A percentile compares a stretch with the other conserved stretches of the same genome.
phyloP scores from a whole-genome alignment of 768 basidiomycete genomes.

The Russula olivacea region DNA sequence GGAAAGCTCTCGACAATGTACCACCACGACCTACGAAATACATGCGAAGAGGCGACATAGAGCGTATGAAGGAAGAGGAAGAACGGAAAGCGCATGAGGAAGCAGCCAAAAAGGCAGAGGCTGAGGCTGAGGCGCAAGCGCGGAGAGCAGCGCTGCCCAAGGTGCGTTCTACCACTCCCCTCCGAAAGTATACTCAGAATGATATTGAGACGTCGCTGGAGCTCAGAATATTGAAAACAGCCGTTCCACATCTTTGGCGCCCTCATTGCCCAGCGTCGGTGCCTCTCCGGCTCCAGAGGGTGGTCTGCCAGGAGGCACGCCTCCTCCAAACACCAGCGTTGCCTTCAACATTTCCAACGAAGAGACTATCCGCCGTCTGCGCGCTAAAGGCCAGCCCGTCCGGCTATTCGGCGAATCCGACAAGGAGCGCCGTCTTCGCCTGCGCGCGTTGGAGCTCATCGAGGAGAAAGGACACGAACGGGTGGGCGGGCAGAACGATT shows the following conservation, averaged over 20 bases:
- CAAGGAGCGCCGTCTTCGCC: constrained; percentile 82
- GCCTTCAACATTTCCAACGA: constrained; percentile 88
- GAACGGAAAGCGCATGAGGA: constrained; percentile 24
- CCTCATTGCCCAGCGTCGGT: constrained; percentile 28
- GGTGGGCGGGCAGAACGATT: constrained; percentile 89
- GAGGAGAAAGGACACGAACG: constrained; percentile 82
- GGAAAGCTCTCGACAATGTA: constrained; percentile 62
- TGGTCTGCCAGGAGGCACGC: constrained; percentile 22
- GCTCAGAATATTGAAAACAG: constrained; percentile 16
- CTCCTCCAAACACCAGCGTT: constrained; percentile 32
- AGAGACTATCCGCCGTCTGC: constrained; percentile 83
- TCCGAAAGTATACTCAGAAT: neutral
- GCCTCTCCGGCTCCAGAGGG: constrained; percentile 41
- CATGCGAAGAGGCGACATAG: constrained; percentile 86
- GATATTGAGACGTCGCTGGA: constrained; percentile 25
- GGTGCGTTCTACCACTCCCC: constrained; percentile 29
- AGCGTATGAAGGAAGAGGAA: constrained; percentile 24
- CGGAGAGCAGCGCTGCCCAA: constrained; percentile 25
- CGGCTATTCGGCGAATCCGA: constrained; percentile 93
- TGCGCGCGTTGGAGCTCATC: constrained; percentile 91
- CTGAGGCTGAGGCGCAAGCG: neutral
- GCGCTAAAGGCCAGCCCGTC: constrained; percentile 90
- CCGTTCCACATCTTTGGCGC: constrained; percentile 20
- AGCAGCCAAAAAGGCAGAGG: constrained; percentile 14
- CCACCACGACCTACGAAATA: constrained; percentile 70